Conservation (phyloP, 225 moss, liverwort and hornwort genomes). For the Asterella californica region DNA sequence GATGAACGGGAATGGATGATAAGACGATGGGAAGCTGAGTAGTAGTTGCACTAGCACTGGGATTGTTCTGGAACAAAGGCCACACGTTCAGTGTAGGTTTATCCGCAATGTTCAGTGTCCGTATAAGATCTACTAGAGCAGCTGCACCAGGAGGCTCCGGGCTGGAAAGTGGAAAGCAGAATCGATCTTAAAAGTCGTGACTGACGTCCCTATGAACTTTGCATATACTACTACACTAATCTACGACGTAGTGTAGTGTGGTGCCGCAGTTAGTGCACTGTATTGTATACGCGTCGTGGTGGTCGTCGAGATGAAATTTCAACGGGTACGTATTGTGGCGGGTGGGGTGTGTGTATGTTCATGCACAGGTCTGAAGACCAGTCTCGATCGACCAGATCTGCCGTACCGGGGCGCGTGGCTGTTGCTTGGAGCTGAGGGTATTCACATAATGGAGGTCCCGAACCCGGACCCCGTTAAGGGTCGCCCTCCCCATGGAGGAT, state of each 20-base stretch:
- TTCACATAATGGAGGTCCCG: constrained; percentile 41
- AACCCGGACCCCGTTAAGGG: constrained; percentile 32
- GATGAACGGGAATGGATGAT: background rate
- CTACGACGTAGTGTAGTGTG: background rate
- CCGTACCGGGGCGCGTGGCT: constrained; percentile 39
- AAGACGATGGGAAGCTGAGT: too few species aligned
- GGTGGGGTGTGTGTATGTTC: too few species aligned
- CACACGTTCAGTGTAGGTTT: background rate
- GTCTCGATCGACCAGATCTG: constrained; percentile 33
- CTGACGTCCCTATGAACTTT: background rate
- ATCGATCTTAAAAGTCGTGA: too few species aligned
- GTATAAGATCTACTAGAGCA: background rate
- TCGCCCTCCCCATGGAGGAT: constrained; percentile 38
- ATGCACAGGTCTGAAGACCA: constrained; percentile 26
- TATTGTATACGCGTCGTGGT: background rate
- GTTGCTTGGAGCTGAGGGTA: constrained; percentile 27
- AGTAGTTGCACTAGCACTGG: background rate
- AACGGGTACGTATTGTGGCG: too few species aligned
- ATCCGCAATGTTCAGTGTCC: background rate
- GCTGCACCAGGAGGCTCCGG: background rate
- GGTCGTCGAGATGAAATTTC: background rate
- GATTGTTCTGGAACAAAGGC: background rate
- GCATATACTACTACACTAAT: background rate
- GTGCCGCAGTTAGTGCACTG: background rate
- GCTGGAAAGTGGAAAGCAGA: background rate